These are phyloP conservation scores for Tylopilus rubrobrunneus DNA, from an alignment of 768 basidiomycete species.

Conservation along the genomic window DNA sequence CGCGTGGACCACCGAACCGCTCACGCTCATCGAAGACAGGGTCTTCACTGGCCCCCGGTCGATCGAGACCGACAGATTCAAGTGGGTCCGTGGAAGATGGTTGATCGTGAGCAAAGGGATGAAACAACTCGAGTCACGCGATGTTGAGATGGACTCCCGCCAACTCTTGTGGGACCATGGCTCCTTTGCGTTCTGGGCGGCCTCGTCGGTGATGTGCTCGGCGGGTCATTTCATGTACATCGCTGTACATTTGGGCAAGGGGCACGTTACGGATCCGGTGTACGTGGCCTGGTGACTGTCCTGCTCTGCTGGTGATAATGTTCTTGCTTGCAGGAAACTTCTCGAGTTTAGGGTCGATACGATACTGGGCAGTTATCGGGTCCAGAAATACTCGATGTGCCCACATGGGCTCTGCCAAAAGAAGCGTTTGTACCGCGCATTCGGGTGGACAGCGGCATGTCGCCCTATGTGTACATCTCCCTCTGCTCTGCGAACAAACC, in stretches of 20 bases:
- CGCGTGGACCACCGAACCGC: constrained; percentile 13
- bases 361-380: constrained; percentile 12
- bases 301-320: background rate
- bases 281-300: constrained; percentile 2
- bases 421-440: constrained; percentile 14
- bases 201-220: constrained; percentile 4
- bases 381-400: constrained; percentile 14
- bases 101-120: constrained; percentile 14
- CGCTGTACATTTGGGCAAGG: constrained; percentile 8
- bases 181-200: constrained; percentile 7
- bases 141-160: constrained; percentile 14
- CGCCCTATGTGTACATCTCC: constrained; percentile 15
- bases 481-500: constrained; percentile 11
- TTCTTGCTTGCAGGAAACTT: constrained; percentile 8
- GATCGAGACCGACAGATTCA: constrained; percentile 6
- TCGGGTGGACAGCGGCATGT: constrained; percentile 5
- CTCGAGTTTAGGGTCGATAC: constrained; percentile 16
- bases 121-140: constrained; percentile 7
- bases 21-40: constrained; percentile 4
- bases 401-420: constrained; percentile 6
- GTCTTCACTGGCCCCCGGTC: constrained; percentile 6
- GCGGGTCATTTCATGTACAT: constrained; percentile 16
- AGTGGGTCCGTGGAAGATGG: constrained; percentile 20
- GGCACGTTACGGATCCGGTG: constrained; percentile 12
- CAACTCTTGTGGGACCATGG: constrained; percentile 16